Conservation (phyloP, 176 grass and related monocot genomes). For the Eleusine coracana region DNA sequence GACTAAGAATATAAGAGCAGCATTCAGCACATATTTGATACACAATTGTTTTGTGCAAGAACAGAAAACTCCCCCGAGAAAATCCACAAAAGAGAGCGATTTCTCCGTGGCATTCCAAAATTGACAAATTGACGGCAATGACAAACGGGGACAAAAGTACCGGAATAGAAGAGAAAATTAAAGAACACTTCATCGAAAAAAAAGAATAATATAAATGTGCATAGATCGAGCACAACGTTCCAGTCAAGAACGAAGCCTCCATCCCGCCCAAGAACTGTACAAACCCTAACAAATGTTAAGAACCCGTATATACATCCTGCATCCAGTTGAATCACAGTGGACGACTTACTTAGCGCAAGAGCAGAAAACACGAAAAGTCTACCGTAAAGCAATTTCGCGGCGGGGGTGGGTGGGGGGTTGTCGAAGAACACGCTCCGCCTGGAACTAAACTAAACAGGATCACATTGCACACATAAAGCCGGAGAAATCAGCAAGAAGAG, state of each 20-base stretch:
- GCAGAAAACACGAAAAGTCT: neutral
- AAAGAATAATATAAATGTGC: neutral
- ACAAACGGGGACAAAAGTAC: neutral
- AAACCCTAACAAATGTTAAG: neutral
- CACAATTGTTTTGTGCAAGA: neutral
- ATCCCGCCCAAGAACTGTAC: neutral
- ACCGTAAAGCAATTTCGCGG: neutral
- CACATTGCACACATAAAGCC: neutral
- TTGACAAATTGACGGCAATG: neutral
- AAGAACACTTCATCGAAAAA: neutral
- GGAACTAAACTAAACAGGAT: neutral
- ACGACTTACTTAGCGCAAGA: neutral
- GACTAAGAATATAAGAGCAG: neutral
- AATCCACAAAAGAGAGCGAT: too few relatives aligned
- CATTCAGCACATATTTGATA: neutral
- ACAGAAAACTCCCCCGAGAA: neutral
- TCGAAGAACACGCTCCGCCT: neutral
- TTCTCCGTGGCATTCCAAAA: neutral
- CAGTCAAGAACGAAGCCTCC: neutral
- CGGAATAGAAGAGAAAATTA: neutral
- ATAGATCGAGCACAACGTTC: neutral
- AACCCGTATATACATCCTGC: neutral
- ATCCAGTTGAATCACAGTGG: neutral
- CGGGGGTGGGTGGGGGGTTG: too few relatives aligned
- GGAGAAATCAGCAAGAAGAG: neutral